Base-by-base conservation (phyloP, 2,329 filamentous ascomycete species). In the Xylariales sp. region DNA sequence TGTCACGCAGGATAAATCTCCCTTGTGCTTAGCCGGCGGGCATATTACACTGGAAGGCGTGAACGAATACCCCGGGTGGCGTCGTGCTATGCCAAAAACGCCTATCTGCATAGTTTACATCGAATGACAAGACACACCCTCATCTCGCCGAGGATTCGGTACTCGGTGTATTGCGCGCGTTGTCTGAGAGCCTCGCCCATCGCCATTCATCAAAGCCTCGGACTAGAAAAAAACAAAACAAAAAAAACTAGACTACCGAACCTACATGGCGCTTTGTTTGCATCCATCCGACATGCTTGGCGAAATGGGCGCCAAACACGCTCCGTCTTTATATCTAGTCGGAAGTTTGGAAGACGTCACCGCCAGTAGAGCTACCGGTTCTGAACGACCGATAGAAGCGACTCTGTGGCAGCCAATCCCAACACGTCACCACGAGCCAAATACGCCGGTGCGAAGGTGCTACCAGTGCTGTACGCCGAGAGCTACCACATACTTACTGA, bases 391-490 rank as follows among this genome's bases (percentile, higher is more conserved):
- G 64, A 65, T 65, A 67, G 70, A 61, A 65, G 57, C 67, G 48
- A 57, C 59, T 64, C 57, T 50, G 63, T 69, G 64, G 69, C 66
- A 67, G 57, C 68, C 69, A 70, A 68, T 69, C 52, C 61, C 52
- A 41, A 49, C 41, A 52, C 43, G 43, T 50, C 59, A 23, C 43
- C 54, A 50, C 18, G 34, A 65, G 45, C 48, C 57, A 58, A 53
- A 48, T 43, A 49, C 56, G 46, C 46, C 45, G 39, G 58, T 68
- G 64, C 23, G 39, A 28, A 65, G 62, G 59, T 57, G 55, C 50
- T 39, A 39, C 14, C 45, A 45, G 49, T 43, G 55, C 50, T 16
- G 34, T 52, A 61, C 46, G 49, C 52, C 62, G 36, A 18, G 39
- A 28, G 50, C 50, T 18, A 34, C 34, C 23, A 5, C 23, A 28